These are phyloP conservation scores for Sugiyamaella marilandica DNA, from an alignment of 805 yeast genomes.

Conservation along the genomic window DNA sequence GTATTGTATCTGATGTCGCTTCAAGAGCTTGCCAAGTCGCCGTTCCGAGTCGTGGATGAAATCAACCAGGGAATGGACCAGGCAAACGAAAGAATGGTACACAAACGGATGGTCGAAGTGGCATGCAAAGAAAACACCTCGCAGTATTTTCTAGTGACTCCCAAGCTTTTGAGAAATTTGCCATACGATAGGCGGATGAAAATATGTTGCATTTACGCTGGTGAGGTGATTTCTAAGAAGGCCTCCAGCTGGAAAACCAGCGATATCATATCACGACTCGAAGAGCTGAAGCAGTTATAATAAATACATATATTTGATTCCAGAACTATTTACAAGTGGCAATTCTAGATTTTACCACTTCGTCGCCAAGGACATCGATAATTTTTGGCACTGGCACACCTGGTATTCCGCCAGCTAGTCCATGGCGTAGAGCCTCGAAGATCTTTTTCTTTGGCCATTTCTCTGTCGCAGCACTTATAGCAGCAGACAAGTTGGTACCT, in stretches of 20 bases:
- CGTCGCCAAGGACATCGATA: conserved; percentile 45
- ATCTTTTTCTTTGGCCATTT: conserved; percentile 29
- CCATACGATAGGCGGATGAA: conserved; percentile 76
- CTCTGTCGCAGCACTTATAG: background rate
- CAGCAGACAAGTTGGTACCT: background rate
- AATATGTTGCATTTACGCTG: conserved; percentile 76
- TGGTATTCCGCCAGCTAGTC: conserved; percentile 62
- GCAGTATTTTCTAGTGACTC: conserved; percentile 90
- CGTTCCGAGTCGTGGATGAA: conserved; percentile 94
- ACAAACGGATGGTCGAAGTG: conserved; percentile 74
- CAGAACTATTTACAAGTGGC: background rate
- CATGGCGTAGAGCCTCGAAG: conserved; percentile 59
- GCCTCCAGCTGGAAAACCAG: background rate
- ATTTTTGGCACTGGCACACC: conserved; percentile 64
- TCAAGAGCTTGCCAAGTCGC: conserved; percentile 83
- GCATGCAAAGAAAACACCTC: conserved; percentile 64
- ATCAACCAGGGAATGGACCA: conserved; percentile 99
- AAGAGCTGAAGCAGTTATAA: background rate
- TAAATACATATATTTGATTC: background rate
- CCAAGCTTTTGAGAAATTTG: conserved; percentile 75
- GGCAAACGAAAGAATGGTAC: conserved; percentile 81
- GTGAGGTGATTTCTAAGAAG: conserved; percentile 17
- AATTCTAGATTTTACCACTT: conserved; percentile 26
- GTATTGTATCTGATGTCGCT: conserved; percentile 84
- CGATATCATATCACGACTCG: background rate